A percentile compares a stretch with the other conserved stretches of the same genome.
Evolutionary conservation across 257 asterid genomes (phyloP).

Genomic region (Solanum paucissectum): DNA sequence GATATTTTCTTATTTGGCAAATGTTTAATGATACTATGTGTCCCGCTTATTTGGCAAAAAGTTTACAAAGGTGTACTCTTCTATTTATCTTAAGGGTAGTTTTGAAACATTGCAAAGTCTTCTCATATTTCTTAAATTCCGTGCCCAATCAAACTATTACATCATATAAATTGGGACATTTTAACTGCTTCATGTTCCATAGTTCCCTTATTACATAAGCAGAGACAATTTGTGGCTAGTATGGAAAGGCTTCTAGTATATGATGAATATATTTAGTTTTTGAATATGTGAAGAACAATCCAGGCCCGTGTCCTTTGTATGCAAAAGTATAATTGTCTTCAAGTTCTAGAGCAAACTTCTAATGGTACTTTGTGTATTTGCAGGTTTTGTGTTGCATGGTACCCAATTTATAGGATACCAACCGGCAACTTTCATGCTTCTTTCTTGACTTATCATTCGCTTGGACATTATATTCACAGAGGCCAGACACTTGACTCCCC

Average conservation of each 20-base stretch:
- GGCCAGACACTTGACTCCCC: neutral
- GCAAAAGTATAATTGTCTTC: neutral
- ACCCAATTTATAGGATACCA: conserved; percentile 19
- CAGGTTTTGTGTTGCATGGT: conserved; percentile 22
- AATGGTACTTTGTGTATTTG: neutral
- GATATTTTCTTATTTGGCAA: neutral
- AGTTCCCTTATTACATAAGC: neutral
- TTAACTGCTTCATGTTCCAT: too few species aligned
- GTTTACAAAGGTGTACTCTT: neutral
- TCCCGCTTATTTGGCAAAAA: neutral
- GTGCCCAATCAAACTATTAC: neutral
- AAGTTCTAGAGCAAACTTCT: neutral
- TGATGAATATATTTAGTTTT: neutral
- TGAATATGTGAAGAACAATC: neutral
- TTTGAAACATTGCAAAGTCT: neutral
- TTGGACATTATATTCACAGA: conserved; percentile 16
- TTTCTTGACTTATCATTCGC: conserved; percentile 23
- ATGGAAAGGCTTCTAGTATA: neutral
- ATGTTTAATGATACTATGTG: neutral
- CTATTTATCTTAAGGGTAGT: neutral
- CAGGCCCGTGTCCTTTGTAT: neutral
- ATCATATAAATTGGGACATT: neutral
- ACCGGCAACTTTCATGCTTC: conserved; percentile 9
- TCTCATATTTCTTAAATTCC: neutral
- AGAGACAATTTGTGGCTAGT: conserved; percentile 5